Base-by-base conservation (phyloP, 192 early-diverging fungal genomes). In the Coemansia sp. region DNA sequence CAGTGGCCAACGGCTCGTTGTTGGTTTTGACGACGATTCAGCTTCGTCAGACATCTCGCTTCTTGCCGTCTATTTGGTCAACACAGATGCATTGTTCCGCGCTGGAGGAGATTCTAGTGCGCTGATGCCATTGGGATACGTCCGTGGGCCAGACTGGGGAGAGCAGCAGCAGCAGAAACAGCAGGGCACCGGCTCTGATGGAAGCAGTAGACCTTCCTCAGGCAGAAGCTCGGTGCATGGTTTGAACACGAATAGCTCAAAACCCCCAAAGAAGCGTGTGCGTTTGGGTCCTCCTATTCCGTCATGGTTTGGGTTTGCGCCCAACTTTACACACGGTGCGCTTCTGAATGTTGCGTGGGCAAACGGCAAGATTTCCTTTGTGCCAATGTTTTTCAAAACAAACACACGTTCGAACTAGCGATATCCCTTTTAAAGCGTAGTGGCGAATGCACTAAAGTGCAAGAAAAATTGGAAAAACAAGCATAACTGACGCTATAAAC, bases 291-390 rank as follows among this genome's bases (percentile, higher is more conserved):
- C 57, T 18, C 80, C 80, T 1, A 67, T 66, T 13, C 72, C 81
- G 1, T 74, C 75, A 13, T 83, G 81, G 71, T 49, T 75, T 58
- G 75, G 64, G 0, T 84, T 84, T 58, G 67, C 77, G 16, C 71
- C 72, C 7, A 74, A 73, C 42, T 84, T 79, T 64, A 70, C 70
- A 28, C 67, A 70, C 15, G 82, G 82, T 15, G 73, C 76, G 8
- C 58, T 84, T 30, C 66, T 84, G 28, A 73, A 76, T 18, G 77
- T 84, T 18, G 82, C 76, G 2, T 84, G 82, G 82, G 76, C 76
- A n/a, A 84, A 79, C 42, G 82, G 82, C 16, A 84, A 84, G 55
- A 52, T 84, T 12, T 72, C 82, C 16, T 75, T 84, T 34, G 58
- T 79, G 18, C 82, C 76, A 12, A 70, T 79, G 66, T 53, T 83